Conservation (phyloP, 2,329 filamentous ascomycete species). For the Sporothrix luriei region DNA sequence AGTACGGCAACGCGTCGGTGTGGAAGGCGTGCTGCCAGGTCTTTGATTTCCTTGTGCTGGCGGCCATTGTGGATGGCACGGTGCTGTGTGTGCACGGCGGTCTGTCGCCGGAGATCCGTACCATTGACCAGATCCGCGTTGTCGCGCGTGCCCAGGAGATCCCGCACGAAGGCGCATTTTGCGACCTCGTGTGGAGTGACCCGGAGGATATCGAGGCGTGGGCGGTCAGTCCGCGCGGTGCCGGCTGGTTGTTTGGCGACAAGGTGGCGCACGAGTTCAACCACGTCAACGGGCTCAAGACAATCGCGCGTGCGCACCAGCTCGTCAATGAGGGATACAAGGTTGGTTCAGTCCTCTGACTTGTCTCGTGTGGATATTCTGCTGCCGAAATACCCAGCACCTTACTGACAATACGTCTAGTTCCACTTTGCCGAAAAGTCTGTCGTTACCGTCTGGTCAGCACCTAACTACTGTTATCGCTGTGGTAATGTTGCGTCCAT, state of each 20-base stretch:
- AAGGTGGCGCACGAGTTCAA: constrained; percentile 98
- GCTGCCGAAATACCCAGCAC: background rate
- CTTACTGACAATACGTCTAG: constrained; percentile 37
- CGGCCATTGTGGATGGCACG: constrained; percentile 96
- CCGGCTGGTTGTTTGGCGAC: constrained; percentile 96
- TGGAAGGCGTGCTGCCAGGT: constrained; percentile 99
- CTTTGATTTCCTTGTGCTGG: constrained; percentile 95
- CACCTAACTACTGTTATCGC: constrained; percentile 91
- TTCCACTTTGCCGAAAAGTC: constrained; percentile 96
- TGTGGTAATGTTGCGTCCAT: constrained; percentile 97
- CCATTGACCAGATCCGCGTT: constrained; percentile 98
- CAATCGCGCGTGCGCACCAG: constrained; percentile 96
- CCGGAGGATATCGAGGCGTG: constrained; percentile 97
- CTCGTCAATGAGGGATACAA: constrained; percentile 98
- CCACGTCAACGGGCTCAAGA: constrained; percentile 92
- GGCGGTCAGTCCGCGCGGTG: constrained; percentile 88
- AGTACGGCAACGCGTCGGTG: constrained; percentile 98
- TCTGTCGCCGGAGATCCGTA: constrained; percentile 86
- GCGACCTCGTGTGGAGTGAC: constrained; percentile 96
- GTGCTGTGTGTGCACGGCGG: constrained; percentile 98
- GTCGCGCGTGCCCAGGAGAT: constrained; percentile 98
- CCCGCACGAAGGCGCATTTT: constrained; percentile 97
- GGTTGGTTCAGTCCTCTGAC: background rate
- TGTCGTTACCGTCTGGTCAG: constrained; percentile 97
- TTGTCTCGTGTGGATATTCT: background rate